A percentile compares a stretch with the other conserved stretches of the same genome.
Conservation (phyloP, 2,329 filamentous ascomycete species). For the Fusarium sp. region DNA sequence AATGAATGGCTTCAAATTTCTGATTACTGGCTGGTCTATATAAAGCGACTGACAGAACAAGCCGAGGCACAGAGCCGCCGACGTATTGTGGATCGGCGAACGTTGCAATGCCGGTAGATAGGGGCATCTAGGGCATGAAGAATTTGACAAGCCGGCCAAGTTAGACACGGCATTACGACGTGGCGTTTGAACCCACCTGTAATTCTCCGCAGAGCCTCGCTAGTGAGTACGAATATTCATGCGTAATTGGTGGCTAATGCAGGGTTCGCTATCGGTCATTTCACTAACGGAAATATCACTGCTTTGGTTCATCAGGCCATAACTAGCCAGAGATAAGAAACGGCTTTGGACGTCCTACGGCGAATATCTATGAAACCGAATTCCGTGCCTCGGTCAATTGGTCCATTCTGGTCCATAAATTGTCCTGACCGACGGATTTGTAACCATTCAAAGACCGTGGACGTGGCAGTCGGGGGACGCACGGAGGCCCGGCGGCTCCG, state of each 20-base stretch:
- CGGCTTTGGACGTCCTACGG: not conserved
- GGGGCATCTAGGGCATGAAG: constrained; percentile 13
- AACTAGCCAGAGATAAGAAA: not conserved
- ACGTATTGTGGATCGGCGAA: constrained; percentile 15
- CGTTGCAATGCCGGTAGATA: constrained; percentile 26
- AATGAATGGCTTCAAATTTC: constrained; percentile 6
- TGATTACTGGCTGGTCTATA: constrained; percentile 28
- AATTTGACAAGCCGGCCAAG: constrained; percentile 9
- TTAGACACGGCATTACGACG: constrained; percentile 13
- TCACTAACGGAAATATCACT: not conserved
- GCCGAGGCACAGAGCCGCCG: constrained; percentile 26
- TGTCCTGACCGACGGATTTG: constrained; percentile 14
- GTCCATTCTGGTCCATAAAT: constrained; percentile 10
- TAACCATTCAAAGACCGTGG: constrained; percentile 8
- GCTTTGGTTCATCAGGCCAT: not conserved
- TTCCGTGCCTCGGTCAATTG: constrained; percentile 29
- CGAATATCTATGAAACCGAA: constrained; percentile 13
- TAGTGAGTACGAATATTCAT: constrained; percentile 1
- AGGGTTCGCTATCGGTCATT: not conserved
- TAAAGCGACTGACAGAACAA: constrained; percentile 16
- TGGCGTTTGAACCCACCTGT: constrained; percentile 11
- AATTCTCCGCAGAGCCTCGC: constrained; percentile 21
- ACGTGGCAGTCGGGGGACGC: constrained; percentile 13
- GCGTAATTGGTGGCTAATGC: not conserved
- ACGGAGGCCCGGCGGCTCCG: constrained; percentile 34